Base-by-base conservation (phyloP, 2,329 filamentous ascomycete genomes). In the Alternaria dauci region DNA sequence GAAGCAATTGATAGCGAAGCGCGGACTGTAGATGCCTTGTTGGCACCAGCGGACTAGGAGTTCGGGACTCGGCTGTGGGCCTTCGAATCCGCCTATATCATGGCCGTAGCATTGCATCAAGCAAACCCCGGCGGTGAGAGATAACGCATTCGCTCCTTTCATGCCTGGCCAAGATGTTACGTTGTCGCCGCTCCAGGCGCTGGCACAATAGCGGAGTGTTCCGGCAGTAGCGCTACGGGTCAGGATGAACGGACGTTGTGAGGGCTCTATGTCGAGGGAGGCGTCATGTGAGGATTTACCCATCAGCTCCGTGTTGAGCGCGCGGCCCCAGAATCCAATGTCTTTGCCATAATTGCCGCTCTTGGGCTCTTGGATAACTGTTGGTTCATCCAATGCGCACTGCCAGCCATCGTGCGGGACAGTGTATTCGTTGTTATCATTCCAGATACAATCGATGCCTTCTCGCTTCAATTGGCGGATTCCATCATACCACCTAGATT, bases 1-100 rank as follows among this genome's bases (percentile, higher is more conserved):
- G 85, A 89, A 92, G 76, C 90, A 92, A 76, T 92, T 92, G 80
- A 92, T 92, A 11, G 90, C 88, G 68, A 92, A 92, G 0, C 90
- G 87, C 0, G 88, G 85, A 1, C 88, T 89, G 78, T 91, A 86
- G 61, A 88, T 86, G 6, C 89, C 90, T 2, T 91, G 83, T 71
- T 92, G 90, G 12, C 92, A 83, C 90, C 90, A 93, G 30, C 90
- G 86, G 3, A 92, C 85, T 0, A 92, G 83, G 2, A 91, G 83
- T 69, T 92, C 90, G 0, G 90, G 88, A 0, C 85, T 85, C 0
- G 90, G 90, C 70, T 92, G 89, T 0, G 89, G 89, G 2, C 89
- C 89, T 79, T 92, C 89, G 68, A 92, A 92, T 0, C 90, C 90
- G 43, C 90, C 90, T 62, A 92, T 91, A 58, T 92, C 90, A 68